Base-by-base conservation (phyloP, 148 eudicot genomes). In the Cornus kousa region DNA sequence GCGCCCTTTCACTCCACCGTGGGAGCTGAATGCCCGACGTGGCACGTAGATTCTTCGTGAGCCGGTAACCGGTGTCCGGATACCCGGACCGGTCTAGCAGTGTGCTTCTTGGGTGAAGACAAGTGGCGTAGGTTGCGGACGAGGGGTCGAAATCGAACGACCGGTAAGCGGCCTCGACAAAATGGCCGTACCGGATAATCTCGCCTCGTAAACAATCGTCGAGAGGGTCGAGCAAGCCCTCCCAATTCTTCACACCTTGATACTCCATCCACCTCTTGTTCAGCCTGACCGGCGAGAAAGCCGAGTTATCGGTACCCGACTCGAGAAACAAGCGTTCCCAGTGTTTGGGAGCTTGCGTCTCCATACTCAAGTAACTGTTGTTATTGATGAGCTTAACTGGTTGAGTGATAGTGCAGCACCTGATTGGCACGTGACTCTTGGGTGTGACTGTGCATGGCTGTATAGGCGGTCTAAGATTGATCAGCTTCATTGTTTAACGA, bases 141-240 rank as follows among this genome's bases (percentile, higher is more conserved):
- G 88, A 81, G 0, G 93, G 87, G 79, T 96, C 89, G 28, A 92
- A 93, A 9, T 96, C 87, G 69, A 88, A 96, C 0, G 94, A 80
- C 22, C 84, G 65, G 55, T 96, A 96, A 0, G 98, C 82, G 0
- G 95, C 90, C 80, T 92, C 99, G 1, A 92, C 92, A 33, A 92
- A 93, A 14, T 85, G 76, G 0, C 98, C 98, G 37, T 93, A 96
- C 31, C 99, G 84, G 0, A 96, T 82, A 13, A 92, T 93, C 87
- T 95, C 97, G 0, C 53, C 9, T 0, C 94, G 83, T 4, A 96
- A 86, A 33, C 70, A 74, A 1, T 92, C 88, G 22, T 96, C 93
- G 0, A 96, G 89, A 11, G 99, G 99, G 67, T 96, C 95, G 1
- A 96, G 87, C 33, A 96, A 59, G 12, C 99, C 99, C 1, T 87